Evolutionary conservation across 805 yeast genomes (phyloP).

Genomic region (Ogataea nonfermentans): DNA sequence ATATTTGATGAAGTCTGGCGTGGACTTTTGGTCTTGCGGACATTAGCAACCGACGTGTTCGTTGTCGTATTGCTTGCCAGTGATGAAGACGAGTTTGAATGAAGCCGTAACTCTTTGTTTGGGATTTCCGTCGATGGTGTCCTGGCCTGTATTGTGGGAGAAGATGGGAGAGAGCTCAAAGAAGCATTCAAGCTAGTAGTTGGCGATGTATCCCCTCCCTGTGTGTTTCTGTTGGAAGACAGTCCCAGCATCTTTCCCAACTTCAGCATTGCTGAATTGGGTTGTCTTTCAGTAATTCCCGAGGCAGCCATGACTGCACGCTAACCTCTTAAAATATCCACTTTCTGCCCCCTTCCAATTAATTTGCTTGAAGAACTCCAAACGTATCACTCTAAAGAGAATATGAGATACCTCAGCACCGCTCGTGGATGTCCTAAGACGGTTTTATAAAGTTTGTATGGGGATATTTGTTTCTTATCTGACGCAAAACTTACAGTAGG

Average conservation of each 20-base stretch:
- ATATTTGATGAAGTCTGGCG: background rate
- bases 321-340: background rate
- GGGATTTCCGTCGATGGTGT: conserved; percentile 1
- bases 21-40: conserved; percentile 4
- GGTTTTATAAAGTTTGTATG: background rate
- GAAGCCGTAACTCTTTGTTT: conserved; percentile 2
- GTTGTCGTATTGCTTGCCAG: conserved; percentile 8
- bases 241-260: conserved; percentile 28
- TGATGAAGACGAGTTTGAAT: conserved; percentile 11
- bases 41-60: background rate
- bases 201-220: conserved; percentile 8
- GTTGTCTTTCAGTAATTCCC: conserved; percentile 16
- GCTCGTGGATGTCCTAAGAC: background rate
- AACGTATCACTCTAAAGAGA: conserved; percentile 5
- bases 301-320: conserved; percentile 6
- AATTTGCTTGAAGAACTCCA: conserved; percentile 1
- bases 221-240: conserved; percentile 3
- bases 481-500: conserved; percentile 4
- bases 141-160: conserved; percentile 10
- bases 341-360: conserved; percentile 1
- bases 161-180: conserved; percentile 12
- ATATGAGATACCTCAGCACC: conserved; percentile 5
- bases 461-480: conserved; percentile 3
- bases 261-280: conserved; percentile 23
- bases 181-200: conserved; percentile 12